Evolutionary conservation across 164 flowering plant species (phyloP), one percentile per base, ranked within the genome.

Genomic region (Piper betle): DNA sequence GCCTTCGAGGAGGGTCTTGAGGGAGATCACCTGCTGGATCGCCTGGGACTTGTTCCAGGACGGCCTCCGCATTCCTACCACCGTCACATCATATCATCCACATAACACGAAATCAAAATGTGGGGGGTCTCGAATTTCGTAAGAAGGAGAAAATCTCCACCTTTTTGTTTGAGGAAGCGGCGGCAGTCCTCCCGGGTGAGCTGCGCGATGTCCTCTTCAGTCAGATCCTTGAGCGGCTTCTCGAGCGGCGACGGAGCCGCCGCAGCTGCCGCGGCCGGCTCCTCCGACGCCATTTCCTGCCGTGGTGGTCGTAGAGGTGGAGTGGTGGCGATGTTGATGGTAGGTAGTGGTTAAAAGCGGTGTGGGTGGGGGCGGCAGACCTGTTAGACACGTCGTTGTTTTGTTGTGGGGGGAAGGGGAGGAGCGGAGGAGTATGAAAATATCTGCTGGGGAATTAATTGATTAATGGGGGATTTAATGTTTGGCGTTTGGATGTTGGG

Each of bases 171-270:
- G 84, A 92, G 98, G 69, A 75, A 92, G 55, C 77, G 83, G 72
- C 97, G 88, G 75, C 97, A 92, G 67, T 92, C 97, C 68, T 89
- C 98, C 39, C 98, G 96, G 18, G 98, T 92, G 75, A 89, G 83
- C 80, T 89, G 98, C 13, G 97, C 82, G 75, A 92, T 86, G 80
- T 92, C 98, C 19, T 89, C 97, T 61, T 89, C 94, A 10, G 96
- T 92, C 59, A 92, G 92, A 53, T 71, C 80, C 64, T 70, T 67
- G 57, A 87, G 80, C 39, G 98, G 96, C 67, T 92, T 92, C 72
- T 89, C 88, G 5, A 92, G 87, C 5, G 77, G 73, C 12, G 94
- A 87, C 68, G 46, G 46, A 42, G 46, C 46, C 73, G 80, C 66
- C 60, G 25, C 38, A 6, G 80, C 66, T 60, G 25, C 38, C 46